phyloP scores from a whole-genome alignment of 345 rosid genomes.

The Linum usitatissimum region DNA sequence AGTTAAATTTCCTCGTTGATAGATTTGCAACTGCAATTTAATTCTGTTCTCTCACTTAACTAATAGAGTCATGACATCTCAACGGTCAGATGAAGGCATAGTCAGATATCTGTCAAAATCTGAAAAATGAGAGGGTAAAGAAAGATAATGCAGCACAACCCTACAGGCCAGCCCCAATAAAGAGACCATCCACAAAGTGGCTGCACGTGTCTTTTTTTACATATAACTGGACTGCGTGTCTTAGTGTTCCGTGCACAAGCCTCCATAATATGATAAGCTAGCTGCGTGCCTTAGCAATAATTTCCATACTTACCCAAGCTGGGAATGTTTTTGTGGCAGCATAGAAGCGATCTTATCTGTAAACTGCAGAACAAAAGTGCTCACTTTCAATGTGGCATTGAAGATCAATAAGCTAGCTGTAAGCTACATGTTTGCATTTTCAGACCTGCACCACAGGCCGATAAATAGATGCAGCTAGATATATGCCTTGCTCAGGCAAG shows the following conservation, averaged over 20 bases:
- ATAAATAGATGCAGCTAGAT: slow-evolving; percentile 87
- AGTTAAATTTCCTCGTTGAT: too few species aligned
- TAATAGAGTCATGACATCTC: too few species aligned
- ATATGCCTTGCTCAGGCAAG: slow-evolving; percentile 97
- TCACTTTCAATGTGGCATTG: slow-evolving; percentile 3
- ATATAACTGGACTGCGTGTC: too few species aligned
- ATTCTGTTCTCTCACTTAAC: too few species aligned
- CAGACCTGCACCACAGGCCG: slow-evolving; percentile 93
- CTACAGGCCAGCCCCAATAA: too few species aligned
- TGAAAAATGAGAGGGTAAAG: too few species aligned
- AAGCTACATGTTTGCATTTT: neutral
- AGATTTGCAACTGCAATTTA: too few species aligned
- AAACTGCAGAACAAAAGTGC: slow-evolving; percentile 52
- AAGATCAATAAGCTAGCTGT: neutral
- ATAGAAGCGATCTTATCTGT: slow-evolving; percentile 79
- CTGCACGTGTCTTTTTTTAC: too few species aligned
- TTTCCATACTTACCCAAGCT: slow-evolving; percentile 63
- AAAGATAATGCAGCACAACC: too few species aligned
- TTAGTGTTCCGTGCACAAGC: neutral
- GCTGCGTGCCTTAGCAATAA: neutral
- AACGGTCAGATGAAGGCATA: too few species aligned
- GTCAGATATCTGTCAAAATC: too few species aligned
- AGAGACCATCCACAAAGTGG: too few species aligned
- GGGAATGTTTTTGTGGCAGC: slow-evolving; percentile 79
- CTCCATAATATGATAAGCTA: neutral